Evolutionary conservation across 2,329 filamentous ascomycete genomes (phyloP), one percentile per base, ranked within the genome.

Genomic region (Colletotrichum musae): DNA sequence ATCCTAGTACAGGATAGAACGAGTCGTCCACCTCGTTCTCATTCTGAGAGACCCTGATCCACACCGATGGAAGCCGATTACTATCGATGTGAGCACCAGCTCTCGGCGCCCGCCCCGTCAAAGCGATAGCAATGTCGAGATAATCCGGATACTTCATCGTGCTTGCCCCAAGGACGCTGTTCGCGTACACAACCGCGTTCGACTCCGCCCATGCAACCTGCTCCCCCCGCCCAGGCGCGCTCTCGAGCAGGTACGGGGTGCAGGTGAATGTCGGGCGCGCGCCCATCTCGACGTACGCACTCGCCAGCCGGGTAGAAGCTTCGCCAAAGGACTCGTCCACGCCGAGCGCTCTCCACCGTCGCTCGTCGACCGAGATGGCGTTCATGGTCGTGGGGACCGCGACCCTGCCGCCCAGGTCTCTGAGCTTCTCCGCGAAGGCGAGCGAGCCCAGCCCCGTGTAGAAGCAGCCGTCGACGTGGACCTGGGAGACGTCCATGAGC

Each of bases 81-180:
- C 32, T 36, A 2, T 36, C 32, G 10, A 36, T 36, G 9, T 36
- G 32, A 36, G 32, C 32, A 10, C 32, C 32, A 3, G 32, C 32
- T 12, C 10, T 36, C 7, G 28, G 82, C 83, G 68, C 87, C 85
- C 80, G 74, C 1, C 83, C 83, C 0, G 82, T 84, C 53, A 85
- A 62, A 0, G 82, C 82, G 43, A 84, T 82, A 48, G 67, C 68
- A n/a, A 84, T 76, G 39, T 85, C 83, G 2, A 85, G 75, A 43
- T 80, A 82, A 58, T 85, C 82, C 0, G 83, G 83, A 64, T 83
- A 84, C 64, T 85, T 85, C 63, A 80, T 77, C 1, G 83, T 85
- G n/a, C n/a, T n/a, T n/a, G 83, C 82, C 0, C 82, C 83, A 0
- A 85, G 76, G 0, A 85, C 80, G 62, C 82, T 85, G 50, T 85